A percentile compares a stretch with the other conserved stretches of the same genome.
These are phyloP conservation scores for Candida piceae DNA, from an alignment of 805 yeast genomes.

Conservation along the genomic window DNA sequence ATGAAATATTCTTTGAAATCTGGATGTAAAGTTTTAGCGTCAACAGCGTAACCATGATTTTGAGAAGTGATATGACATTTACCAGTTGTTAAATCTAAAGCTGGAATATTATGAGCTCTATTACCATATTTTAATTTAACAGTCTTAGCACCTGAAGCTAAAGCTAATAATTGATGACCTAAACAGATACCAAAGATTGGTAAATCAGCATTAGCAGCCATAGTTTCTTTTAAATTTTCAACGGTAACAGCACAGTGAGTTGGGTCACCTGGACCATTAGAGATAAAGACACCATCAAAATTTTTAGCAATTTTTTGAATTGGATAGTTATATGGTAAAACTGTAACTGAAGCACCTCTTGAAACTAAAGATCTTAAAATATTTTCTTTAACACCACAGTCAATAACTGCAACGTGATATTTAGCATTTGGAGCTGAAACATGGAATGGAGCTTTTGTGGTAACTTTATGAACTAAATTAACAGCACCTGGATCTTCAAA, in stretches of 20 bases:
- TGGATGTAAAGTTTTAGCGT: constrained; percentile 63
- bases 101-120: constrained; percentile 98
- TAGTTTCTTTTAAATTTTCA: constrained; percentile 62
- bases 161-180: constrained; percentile 94
- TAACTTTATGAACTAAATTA: constrained; percentile 87
- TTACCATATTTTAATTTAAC: constrained; percentile 94
- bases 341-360: constrained; percentile 95
- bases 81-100: constrained; percentile 83
- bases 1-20: constrained; percentile 86
- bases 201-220: constrained; percentile 56
- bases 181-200: constrained; percentile 97
- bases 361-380: constrained; percentile 88
- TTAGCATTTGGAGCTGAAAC: constrained; percentile 56
- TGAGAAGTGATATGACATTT: constrained; percentile 97
- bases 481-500: constrained; percentile 86
- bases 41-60: constrained; percentile 98
- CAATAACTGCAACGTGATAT: constrained; percentile 86
- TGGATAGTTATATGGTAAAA: constrained; percentile 94
- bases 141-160: constrained; percentile 93
- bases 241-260: constrained; percentile 82
- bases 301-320: constrained; percentile 84
- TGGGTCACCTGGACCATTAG: constrained; percentile 98
- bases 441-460: constrained; percentile 94
- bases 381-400: constrained; percentile 98
- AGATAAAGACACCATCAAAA: constrained; percentile 91